phyloP scores from a whole-genome alignment of 805 yeast species.

The Kodamaea lidongshanica region DNA sequence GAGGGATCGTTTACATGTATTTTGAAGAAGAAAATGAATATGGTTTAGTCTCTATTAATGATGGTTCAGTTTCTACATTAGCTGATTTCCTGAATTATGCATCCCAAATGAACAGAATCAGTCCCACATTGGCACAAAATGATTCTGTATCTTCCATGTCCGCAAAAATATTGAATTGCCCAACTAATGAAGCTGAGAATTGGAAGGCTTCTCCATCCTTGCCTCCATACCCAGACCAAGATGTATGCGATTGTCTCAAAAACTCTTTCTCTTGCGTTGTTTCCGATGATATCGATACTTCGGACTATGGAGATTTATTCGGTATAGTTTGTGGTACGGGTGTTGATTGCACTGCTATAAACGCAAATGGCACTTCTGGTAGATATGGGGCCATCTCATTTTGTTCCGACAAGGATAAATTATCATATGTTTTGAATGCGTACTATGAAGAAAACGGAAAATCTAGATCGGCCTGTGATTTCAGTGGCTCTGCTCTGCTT shows the following conservation, averaged over 20 bases:
- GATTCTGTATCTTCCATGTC: constrained; percentile 29
- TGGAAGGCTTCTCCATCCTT: constrained; percentile 65
- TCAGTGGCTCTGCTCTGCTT: constrained; percentile 59
- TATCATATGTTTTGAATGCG: constrained; percentile 54
- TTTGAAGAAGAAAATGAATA: constrained; percentile 77
- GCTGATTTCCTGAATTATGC: constrained; percentile 27
- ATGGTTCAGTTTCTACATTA: constrained; percentile 14
- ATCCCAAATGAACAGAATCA: constrained; percentile 29
- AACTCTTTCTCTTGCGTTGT: constrained; percentile 56
- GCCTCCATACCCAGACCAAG: constrained; percentile 74
- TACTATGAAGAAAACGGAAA: constrained; percentile 36
- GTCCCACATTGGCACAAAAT: constrained; percentile 33
- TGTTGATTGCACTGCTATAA: constrained; percentile 57
- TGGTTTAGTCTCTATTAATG: constrained; percentile 60
- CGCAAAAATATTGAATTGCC: constrained; percentile 49
- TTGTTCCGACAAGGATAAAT: constrained; percentile 61
- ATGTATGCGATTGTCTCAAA: constrained; percentile 59
- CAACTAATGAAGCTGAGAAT: constrained; percentile 42
- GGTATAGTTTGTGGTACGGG: constrained; percentile 48
- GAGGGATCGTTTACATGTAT: constrained; percentile 91
- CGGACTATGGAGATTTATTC: constrained; percentile 58
- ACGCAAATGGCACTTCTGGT: constrained; percentile 58
- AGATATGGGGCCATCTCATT: constrained; percentile 66
- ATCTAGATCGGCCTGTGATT: constrained; percentile 52
- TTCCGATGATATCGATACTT: constrained; percentile 42